Evolutionary conservation across 202 grass and related monocot genomes (phyloP), one percentile per base, ranked within the genome.

Genomic region (Schoenoplectus tabernaemontani): DNA sequence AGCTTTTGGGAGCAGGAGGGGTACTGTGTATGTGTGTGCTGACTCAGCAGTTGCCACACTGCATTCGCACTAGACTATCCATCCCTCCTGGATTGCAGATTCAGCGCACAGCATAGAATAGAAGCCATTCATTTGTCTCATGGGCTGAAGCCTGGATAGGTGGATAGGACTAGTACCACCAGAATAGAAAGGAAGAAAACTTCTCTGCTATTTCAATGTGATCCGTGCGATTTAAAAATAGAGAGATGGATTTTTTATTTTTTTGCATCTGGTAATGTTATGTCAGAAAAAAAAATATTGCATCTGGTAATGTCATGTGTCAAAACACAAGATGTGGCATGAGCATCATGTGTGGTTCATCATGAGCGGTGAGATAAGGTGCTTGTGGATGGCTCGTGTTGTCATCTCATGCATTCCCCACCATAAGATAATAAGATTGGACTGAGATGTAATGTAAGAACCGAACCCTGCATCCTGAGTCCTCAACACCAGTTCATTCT

Each of bases 311-410:
- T n/a, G n/a, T n/a, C n/a, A n/a, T n/a, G n/a, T n/a, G n/a, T n/a
- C n/a, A n/a, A n/a, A n/a, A n/a, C n/a, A n/a, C n/a, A n/a, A n/a
- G n/a, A n/a, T n/a, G n/a, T n/a, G n/a, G n/a, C n/a, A n/a, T n/a
- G n/a, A n/a, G n/a, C n/a, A n/a, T n/a, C n/a, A n/a, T n/a, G n/a
- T n/a, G n/a, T n/a, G n/a, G n/a, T n/a, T n/a, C n/a, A n/a, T n/a
- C n/a, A n/a, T n/a, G n/a, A n/a, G n/a, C 10, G 42, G 26, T 71
- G 20, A 33, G 68, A 73, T 73, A 73, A 73, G 68, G 12, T 8
- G 26, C 44, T 51, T 73, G 68, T 73, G 68, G 68, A 73, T 51
- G 68, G 43, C 68, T 73, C 42, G 68, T 72, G 43, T 72, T 72
- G 37, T 30, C 10, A 32, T n/a, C 33, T 38, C 16, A 8, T 17